Evolutionary conservation across 495 filamentous ascomycete genomes (phyloP).

Genomic region (Emericellopsis terricola): DNA sequence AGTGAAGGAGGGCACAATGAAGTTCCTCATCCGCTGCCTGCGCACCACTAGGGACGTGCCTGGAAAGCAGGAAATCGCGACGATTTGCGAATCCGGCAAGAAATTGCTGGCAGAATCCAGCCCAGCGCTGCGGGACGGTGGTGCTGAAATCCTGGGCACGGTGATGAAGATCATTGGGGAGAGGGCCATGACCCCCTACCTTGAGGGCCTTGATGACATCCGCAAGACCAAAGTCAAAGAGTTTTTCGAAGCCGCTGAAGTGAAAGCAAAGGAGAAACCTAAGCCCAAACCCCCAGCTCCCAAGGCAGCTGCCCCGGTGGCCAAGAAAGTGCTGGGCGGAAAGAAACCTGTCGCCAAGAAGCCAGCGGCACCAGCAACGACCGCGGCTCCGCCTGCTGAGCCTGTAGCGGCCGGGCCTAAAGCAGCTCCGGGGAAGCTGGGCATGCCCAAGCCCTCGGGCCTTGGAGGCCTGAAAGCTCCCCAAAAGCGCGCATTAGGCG

Average conservation of each 20-base stretch:
- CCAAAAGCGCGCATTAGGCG: constrained; percentile 38
- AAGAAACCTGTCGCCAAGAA: constrained; percentile 22
- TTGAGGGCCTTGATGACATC: constrained; percentile 94
- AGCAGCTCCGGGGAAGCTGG: constrained; percentile 29
- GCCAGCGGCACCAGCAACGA: constrained; percentile 19
- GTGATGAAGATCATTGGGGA: constrained; percentile 99
- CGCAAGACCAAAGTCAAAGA: constrained; percentile 94
- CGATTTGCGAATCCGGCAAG: constrained; percentile 69
- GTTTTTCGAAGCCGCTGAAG: constrained; percentile 77
- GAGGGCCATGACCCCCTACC: constrained; percentile 81
- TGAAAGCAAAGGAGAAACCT: constrained; percentile 93
- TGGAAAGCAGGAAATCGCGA: constrained; percentile 61
- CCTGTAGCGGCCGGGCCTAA: constrained; percentile 38
- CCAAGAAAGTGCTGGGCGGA: constrained; percentile 30
- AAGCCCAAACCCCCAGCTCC: constrained; percentile 41
- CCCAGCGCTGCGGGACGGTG: constrained; percentile 68
- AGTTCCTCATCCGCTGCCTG: constrained; percentile 76
- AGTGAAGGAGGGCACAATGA: constrained; percentile 85
- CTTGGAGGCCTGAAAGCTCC: constrained; percentile 53
- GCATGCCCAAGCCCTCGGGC: constrained; percentile 45
- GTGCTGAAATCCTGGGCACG: constrained; percentile 81
- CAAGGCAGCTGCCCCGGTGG: constrained; percentile 36
- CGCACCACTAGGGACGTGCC: constrained; percentile 71
- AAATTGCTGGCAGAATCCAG: constrained; percentile 80
- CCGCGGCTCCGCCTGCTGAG: constrained; percentile 27